phyloP scores from a whole-genome alignment of 169 alveolate genomes.

The Cryptosporidium meleagridis region DNA sequence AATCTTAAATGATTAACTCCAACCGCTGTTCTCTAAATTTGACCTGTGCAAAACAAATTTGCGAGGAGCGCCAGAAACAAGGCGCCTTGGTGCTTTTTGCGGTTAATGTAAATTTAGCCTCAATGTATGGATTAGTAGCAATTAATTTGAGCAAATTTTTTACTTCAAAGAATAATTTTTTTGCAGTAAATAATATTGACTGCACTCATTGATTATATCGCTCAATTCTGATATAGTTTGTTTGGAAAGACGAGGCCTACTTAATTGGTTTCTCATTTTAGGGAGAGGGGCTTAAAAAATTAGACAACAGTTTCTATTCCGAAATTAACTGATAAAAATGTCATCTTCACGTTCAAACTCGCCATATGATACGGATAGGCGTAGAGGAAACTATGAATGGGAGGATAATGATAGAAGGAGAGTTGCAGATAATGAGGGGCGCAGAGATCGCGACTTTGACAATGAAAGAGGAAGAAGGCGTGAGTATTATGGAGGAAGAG shows the following conservation, averaged over 20 bases:
- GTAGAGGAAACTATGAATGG: slow-evolving; percentile 41
- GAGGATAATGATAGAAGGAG: slow-evolving; percentile 54
- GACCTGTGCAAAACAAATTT: slow-evolving; percentile 9
- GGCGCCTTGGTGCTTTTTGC: slow-evolving; percentile 27
- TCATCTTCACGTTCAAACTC: slow-evolving; percentile 74
- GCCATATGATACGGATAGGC: slow-evolving; percentile 39
- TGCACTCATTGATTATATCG: slow-evolving; percentile 4
- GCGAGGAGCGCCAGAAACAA: background rate
- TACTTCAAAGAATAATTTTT: background rate
- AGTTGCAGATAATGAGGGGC: slow-evolving; percentile 25
- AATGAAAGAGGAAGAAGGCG: slow-evolving; percentile 33
- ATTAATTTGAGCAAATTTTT: slow-evolving; percentile 13
- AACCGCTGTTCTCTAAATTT: slow-evolving; percentile 10
- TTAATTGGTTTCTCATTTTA: slow-evolving; percentile 1
- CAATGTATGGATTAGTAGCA: background rate
- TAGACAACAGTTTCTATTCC: slow-evolving; percentile 2
- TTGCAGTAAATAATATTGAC: slow-evolving; percentile 1
- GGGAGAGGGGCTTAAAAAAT: background rate
- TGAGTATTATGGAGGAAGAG: slow-evolving; percentile 24
- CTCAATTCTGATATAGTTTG: slow-evolving; percentile 3
- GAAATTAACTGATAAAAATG: slow-evolving; percentile 8
- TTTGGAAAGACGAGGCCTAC: background rate
- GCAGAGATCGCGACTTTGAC: slow-evolving; percentile 29
- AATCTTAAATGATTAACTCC: background rate
- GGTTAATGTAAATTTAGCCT: slow-evolving; percentile 10